Evolutionary conservation across 2,329 filamentous ascomycete genomes (phyloP), one percentile per base, ranked within the genome.

Genomic region (Ceratocystis diversiconidia): DNA sequence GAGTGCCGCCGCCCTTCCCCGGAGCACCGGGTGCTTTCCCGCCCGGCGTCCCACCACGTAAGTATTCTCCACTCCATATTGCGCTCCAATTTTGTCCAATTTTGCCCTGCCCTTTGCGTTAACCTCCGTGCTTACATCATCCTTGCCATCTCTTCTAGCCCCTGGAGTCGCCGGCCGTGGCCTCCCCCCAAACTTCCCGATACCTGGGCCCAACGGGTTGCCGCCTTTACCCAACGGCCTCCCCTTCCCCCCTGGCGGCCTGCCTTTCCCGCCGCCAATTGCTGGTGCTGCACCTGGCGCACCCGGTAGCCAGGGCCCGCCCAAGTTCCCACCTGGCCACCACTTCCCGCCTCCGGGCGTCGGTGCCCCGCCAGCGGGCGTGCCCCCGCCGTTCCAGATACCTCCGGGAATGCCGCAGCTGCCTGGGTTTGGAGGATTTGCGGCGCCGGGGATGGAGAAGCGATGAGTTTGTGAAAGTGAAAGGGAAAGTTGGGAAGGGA

Each of bases 141-240:
- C 41, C 28, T 50, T 36, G 22, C 41, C 43, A 12, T n/a, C 17
- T 15, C 6, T 28, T 41, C 71, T 72, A 80, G 80, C 81, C 67
- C 82, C 83, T 52, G 76, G 74, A 62, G 81, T 79, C 67, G 80
- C 78, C 65, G 25, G 52, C 28, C 78, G 80, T 70, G 80, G 81
- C 68, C 77, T 79, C 72, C 75, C 76, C 44, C 74, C 79, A 70
- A 76, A 77, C 46, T 75, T 75, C 46, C 79, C 80, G 71, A 74
- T 77, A 12, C 74, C 77, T 1, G 74, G 74, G 7, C 72, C 73
- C 44, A 76, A 73, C 46, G 74, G 74, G 15, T 68, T 76, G 66
- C 73, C 74, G 25, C 72, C 75, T 67, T 73, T 75, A 32, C 77
- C 76, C 1, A 76, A 74, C 28, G 75, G 75, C 22, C 76, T 79